Evolutionary conservation across 768 basidiomycete genomes (phyloP).

Genomic region (Xanthoconium purpureum): DNA sequence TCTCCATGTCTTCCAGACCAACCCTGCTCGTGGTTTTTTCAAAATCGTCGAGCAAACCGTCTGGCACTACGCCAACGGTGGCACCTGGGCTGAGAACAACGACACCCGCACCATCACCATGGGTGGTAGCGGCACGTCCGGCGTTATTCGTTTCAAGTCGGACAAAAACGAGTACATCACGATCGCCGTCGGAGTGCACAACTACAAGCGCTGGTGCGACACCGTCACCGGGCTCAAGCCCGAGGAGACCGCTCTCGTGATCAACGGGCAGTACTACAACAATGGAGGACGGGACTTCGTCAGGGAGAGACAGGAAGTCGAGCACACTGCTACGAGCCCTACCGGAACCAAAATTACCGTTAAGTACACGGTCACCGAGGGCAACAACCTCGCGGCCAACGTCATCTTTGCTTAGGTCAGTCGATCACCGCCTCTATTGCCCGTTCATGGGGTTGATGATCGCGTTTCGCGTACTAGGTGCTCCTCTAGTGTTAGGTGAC

Average conservation of each 20-base stretch:
- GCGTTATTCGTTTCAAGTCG: constrained; percentile 33
- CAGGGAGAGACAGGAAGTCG: not conserved
- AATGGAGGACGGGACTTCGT: not conserved
- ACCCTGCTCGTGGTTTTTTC: constrained; percentile 3
- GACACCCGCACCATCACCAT: constrained; percentile 30
- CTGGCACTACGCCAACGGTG: constrained; percentile 10
- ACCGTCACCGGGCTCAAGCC: constrained; percentile 31
- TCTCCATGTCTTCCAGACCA: not conserved
- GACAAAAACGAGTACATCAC: constrained; percentile 32
- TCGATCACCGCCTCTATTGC: not conserved
- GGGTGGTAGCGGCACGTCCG: constrained; percentile 40
- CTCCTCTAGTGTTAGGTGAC: not conserved
- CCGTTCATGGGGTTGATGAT: not conserved
- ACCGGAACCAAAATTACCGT: not conserved
- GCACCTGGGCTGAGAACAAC: constrained; percentile 28
- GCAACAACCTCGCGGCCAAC: not conserved
- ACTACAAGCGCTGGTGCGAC: constrained; percentile 40
- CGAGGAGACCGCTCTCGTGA: constrained; percentile 17
- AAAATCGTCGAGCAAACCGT: constrained; percentile 1
- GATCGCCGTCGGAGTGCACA: constrained; percentile 38
- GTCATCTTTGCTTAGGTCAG: not conserved
- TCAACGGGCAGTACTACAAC: constrained; percentile 16
- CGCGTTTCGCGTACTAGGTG: not conserved
- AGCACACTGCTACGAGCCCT: not conserved
- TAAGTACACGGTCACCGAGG: not conserved